These are phyloP conservation scores for Aciculosporium take DNA, from an alignment of 2,329 filamentous ascomycete genomes.

Conservation along the genomic window DNA sequence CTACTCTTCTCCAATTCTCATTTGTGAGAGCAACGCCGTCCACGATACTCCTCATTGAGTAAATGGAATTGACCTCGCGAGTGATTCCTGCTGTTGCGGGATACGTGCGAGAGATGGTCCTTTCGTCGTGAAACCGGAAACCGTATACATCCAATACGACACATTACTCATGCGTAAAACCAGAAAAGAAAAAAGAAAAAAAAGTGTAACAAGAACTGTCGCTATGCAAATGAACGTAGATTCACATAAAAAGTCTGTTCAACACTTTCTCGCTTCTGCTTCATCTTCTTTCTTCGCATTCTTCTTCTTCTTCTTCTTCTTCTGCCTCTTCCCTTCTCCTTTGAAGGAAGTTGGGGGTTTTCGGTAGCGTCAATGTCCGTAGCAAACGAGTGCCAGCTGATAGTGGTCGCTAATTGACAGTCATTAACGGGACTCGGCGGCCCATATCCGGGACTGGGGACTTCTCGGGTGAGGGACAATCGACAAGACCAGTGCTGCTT, in stretches of 20 bases:
- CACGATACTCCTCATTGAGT: not conserved
- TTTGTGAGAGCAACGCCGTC: too few species aligned
- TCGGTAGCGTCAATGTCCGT: not conserved
- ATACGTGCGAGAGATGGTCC: not conserved
- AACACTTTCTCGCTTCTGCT: not conserved
- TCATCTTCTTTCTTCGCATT: not conserved
- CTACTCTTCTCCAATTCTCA: not conserved
- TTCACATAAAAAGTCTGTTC: conserved; percentile 6
- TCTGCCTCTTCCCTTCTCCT: conserved; percentile 7
- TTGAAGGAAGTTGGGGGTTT: conserved; percentile 4
- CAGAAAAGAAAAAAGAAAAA: conserved; percentile 4
- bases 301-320: conserved; percentile 10
- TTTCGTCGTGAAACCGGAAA: not conserved
- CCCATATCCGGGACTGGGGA: conserved; percentile 36
- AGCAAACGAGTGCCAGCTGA: not conserved
- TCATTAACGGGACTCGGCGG: conserved; percentile 50
- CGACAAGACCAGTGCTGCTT: conserved; percentile 34
- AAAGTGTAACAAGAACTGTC: conserved; percentile 16
- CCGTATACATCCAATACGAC: not conserved
- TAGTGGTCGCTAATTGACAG: conserved; percentile 31
- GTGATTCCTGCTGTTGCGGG: not conserved
- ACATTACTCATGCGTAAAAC: conserved; percentile 1
- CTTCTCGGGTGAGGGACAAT: conserved; percentile 34
- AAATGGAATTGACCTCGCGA: not conserved
- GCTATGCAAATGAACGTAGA: conserved; percentile 23